These are phyloP conservation scores for Penicillium waksmanii DNA, from an alignment of 495 filamentous ascomycete genomes.

Conservation along the genomic window DNA sequence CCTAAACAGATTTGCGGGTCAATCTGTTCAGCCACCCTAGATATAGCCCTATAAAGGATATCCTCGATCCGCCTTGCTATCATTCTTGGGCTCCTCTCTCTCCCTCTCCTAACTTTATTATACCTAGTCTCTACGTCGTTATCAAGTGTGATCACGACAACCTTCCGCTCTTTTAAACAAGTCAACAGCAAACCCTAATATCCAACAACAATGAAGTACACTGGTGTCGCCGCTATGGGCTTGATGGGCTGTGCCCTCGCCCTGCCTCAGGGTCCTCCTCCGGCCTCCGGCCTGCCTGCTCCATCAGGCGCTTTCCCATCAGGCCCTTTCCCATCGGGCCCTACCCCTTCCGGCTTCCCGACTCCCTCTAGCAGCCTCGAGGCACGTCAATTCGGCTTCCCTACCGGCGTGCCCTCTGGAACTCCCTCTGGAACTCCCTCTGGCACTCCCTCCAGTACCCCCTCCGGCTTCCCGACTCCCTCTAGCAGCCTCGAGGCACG, in stretches of 20 bases:
- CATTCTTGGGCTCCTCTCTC: background rate
- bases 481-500: too few relatives aligned
- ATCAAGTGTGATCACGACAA: background rate
- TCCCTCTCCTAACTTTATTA: background rate
- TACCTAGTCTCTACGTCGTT: constrained; percentile 1
- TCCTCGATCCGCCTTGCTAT: background rate
- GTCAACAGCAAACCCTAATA: constrained; percentile 9
- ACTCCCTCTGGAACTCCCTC: too few relatives aligned
- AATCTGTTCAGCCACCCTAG: background rate
- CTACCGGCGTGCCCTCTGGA: too few relatives aligned
- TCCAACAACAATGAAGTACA: constrained; percentile 29
- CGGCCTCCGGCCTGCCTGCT: constrained; percentile 4
- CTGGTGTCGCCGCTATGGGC: constrained; percentile 24
- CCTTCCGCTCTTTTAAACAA: constrained; percentile 3
- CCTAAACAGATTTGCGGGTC: background rate
- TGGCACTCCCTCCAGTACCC: too few relatives aligned
- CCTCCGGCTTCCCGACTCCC: background rate
- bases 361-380: background rate
- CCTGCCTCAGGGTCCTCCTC: constrained; percentile 20
- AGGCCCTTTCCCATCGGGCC: constrained; percentile 1
- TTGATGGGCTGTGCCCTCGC: constrained; percentile 36
- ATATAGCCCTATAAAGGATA: constrained; percentile 21
- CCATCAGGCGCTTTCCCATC: background rate
- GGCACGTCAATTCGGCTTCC: too few relatives aligned
- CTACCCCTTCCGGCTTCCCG: background rate